phyloP scores from a whole-genome alignment of 768 basidiomycete genomes.

The Tricholoma matsutake region DNA sequence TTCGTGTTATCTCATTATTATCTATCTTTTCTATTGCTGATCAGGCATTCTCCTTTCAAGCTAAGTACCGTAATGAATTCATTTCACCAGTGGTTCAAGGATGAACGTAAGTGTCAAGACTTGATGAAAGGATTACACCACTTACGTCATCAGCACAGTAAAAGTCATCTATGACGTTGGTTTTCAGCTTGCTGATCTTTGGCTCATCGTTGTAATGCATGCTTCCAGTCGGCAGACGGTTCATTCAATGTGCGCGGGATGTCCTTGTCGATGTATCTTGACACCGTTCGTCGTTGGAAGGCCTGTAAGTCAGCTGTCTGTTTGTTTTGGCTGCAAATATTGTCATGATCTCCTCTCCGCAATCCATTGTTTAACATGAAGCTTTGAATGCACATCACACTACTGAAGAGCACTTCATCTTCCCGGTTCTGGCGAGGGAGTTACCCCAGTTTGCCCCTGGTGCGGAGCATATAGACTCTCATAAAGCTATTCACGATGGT shows the following conservation, averaged over 20 bases:
- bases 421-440: constrained; percentile 46
- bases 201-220: neutral
- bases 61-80: constrained; percentile 31
- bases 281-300: constrained; percentile 34
- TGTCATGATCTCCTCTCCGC: neutral
- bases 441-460: constrained; percentile 46
- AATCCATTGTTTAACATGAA: constrained; percentile 14
- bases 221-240: constrained; percentile 20
- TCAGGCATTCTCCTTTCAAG: constrained; percentile 9
- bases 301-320: constrained; percentile 31
- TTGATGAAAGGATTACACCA: neutral
- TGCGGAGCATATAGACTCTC: constrained; percentile 45
- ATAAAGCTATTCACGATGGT: constrained; percentile 55
- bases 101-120: constrained; percentile 14
- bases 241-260: constrained; percentile 45
- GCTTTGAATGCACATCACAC: constrained; percentile 55
- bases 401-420: constrained; percentile 50
- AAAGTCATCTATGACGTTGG: constrained; percentile 5
- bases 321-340: neutral
- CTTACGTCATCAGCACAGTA: neutral
- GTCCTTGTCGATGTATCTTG: constrained; percentile 40
- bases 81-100: constrained; percentile 44
- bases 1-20: constrained; percentile 1
- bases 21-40: neutral
- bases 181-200: neutral